Evolutionary conservation across 2,329 filamentous ascomycete genomes (phyloP).

Genomic region (Ophiostoma australiae): DNA sequence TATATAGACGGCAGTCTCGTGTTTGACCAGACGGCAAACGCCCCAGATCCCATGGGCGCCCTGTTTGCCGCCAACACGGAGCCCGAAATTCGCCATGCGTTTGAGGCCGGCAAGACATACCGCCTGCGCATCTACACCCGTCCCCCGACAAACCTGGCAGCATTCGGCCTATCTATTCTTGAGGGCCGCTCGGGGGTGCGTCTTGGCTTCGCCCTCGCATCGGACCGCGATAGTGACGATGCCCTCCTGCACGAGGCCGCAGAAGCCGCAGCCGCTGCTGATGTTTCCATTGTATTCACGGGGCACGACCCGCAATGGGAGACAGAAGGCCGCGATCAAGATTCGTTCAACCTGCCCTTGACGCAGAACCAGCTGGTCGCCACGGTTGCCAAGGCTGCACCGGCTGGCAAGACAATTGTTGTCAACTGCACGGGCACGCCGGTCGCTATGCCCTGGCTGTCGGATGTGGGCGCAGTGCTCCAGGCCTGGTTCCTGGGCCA

Average conservation of each 20-base stretch:
- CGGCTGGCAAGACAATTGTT: constrained; percentile 53
- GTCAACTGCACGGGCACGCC: constrained; percentile 64
- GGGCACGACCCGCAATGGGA: constrained; percentile 73
- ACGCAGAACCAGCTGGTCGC: constrained; percentile 60
- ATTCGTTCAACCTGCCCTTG: constrained; percentile 53
- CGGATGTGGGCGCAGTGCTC: constrained; percentile 59
- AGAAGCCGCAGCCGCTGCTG: constrained; percentile 39
- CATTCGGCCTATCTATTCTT: constrained; percentile 59
- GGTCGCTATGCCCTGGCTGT: constrained; percentile 66
- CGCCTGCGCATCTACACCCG: constrained; percentile 2
- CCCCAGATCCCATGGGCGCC: constrained; percentile 61
- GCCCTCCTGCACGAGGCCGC: neutral
- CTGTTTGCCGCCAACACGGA: constrained; percentile 43
- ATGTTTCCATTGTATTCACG: constrained; percentile 62
- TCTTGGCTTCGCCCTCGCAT: constrained; percentile 59
- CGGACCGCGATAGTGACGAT: constrained; percentile 55
- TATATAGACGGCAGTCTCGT: constrained; percentile 55
- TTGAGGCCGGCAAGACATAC: neutral
- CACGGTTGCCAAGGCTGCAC: constrained; percentile 58
- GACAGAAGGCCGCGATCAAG: constrained; percentile 60
- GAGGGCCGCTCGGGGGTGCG: constrained; percentile 58
- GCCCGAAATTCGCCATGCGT: neutral
- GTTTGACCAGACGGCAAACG: constrained; percentile 56
- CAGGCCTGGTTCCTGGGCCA: constrained; percentile 68
- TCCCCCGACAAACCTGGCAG: constrained; percentile 7